phyloP scores from a whole-genome alignment of 2,329 filamentous ascomycete species.

The Cephalotrichum gorgonifer region DNA sequence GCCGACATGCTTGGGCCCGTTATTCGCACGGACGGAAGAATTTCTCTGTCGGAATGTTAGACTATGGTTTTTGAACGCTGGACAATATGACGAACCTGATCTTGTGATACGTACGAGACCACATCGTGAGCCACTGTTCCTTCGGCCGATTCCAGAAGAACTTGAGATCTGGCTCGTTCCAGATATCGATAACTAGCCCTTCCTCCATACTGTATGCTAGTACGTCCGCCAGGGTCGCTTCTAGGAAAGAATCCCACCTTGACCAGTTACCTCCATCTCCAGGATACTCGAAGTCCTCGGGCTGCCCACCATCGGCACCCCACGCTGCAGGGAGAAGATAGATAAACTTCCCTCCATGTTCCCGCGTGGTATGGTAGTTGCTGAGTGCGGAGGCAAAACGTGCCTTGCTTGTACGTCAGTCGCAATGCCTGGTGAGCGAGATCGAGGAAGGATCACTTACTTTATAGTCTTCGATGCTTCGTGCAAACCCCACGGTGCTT shows the following conservation, averaged over 20 bases:
- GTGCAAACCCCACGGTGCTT: neutral
- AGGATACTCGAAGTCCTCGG: slow-evolving; percentile 5
- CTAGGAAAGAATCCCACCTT: slow-evolving; percentile 5
- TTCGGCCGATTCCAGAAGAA: slow-evolving; percentile 6
- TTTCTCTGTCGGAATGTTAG: neutral
- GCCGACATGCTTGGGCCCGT: slow-evolving; percentile 25
- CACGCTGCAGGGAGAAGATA: slow-evolving; percentile 7
- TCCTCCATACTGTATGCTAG: slow-evolving; percentile 1
- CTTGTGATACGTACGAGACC: slow-evolving; percentile 5
- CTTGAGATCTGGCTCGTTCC: slow-evolving; percentile 8
- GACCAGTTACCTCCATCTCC: slow-evolving; percentile 8
- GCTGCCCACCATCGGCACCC: slow-evolving; percentile 7
- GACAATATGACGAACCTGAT: neutral
- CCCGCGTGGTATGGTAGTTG: slow-evolving; percentile 2
- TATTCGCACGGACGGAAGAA: slow-evolving; percentile 13
- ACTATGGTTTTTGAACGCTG: slow-evolving; percentile 5
- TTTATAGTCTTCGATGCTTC: neutral
- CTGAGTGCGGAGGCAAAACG: slow-evolving; percentile 2
- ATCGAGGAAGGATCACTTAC: neutral
- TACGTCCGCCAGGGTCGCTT: slow-evolving; percentile 4
- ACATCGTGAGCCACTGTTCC: slow-evolving; percentile 7
- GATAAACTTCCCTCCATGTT: slow-evolving; percentile 4
- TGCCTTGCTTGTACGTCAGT: neutral
- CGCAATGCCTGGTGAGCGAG: neutral
- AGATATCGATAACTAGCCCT: slow-evolving; percentile 7